Percentiles rank a stretch among this genome's conserved stretches.
phyloP scores from a whole-genome alignment of 805 yeast genomes.

The Candida sakaeoensis region DNA sequence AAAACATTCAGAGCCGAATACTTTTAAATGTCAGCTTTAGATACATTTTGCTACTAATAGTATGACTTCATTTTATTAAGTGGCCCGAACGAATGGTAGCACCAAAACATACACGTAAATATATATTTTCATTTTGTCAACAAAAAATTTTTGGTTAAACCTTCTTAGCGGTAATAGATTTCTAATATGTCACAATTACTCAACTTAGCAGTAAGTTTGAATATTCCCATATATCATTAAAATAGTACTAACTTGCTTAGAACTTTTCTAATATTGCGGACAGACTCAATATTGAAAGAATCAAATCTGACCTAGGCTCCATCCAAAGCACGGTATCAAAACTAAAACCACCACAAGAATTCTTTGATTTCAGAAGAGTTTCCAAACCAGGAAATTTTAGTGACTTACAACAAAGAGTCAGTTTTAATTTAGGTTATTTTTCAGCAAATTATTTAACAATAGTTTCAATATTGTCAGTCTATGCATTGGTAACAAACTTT shows the following conservation, averaged over 20 bases:
- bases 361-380: conserved; percentile 83
- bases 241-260: not conserved
- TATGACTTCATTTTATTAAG: no score
- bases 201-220: conserved; percentile 12
- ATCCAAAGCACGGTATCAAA: conserved; percentile 65
- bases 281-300: conserved; percentile 41
- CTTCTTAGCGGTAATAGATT: not conserved
- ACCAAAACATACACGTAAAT: conserved; percentile 2
- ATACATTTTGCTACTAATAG: no score
- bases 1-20: no score
- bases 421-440: conserved; percentile 82
- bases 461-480: conserved; percentile 67
- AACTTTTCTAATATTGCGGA: conserved; percentile 23
- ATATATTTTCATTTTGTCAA: conserved; percentile 1
- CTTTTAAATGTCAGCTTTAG: no score
- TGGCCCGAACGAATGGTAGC: conserved; percentile 4
- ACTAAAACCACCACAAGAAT: conserved; percentile 87
- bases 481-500: conserved; percentile 83
- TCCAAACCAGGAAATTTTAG: conserved; percentile 88
- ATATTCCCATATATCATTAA: no score
- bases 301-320: conserved; percentile 44
- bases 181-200: conserved; percentile 10
- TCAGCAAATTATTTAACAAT: conserved; percentile 81
- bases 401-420: conserved; percentile 84
- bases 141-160: conserved; percentile 2